A percentile compares a stretch with the other conserved stretches of the same genome.
phyloP scores from a whole-genome alignment of 2,329 filamentous ascomycete genomes.

The Periconia digitata region DNA sequence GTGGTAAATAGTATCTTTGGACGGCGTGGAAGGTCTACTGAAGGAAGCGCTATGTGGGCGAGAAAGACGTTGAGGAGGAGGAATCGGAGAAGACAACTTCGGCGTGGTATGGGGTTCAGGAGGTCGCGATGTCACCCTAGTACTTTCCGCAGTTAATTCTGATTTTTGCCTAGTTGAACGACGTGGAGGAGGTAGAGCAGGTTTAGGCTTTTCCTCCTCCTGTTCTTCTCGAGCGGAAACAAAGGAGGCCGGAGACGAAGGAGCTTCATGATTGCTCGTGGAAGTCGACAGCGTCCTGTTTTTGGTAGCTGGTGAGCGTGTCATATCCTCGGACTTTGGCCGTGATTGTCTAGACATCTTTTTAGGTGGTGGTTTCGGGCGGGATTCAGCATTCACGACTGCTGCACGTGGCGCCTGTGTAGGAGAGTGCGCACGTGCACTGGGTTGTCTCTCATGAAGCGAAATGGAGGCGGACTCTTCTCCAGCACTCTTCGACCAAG shows the following conservation, averaged over 20 bases:
- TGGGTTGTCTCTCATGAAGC: conserved; percentile 24
- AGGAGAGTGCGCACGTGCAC: conserved; percentile 26
- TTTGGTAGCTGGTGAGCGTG: conserved; percentile 16
- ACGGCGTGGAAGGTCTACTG: conserved; percentile 18
- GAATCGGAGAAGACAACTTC: conserved; percentile 27
- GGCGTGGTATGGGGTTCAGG: conserved; percentile 37
- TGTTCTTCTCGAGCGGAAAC: conserved; percentile 40
- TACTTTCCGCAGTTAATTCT: conserved; percentile 2
- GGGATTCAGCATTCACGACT: conserved; percentile 19
- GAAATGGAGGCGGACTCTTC: conserved; percentile 19
- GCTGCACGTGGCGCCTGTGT: conserved; percentile 27
- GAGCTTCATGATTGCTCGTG: conserved; percentile 25
- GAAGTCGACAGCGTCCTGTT: conserved; percentile 26
- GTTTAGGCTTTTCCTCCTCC: conserved; percentile 33
- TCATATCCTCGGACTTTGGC: conserved; percentile 26
- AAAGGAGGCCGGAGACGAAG: conserved; percentile 37
- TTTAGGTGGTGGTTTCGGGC: conserved; percentile 22
- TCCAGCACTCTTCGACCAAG: conserved; percentile 16
- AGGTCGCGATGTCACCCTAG: conserved; percentile 21
- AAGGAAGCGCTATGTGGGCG: conserved; percentile 25
- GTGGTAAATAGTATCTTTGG: conserved; percentile 34
- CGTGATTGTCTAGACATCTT: conserved; percentile 19
- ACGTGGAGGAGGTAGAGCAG: conserved; percentile 39
- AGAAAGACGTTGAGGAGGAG: conserved; percentile 23
- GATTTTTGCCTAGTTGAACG: conserved; percentile 21